Percentiles rank a stretch among this genome's conserved stretches.
Conservation (phyloP, 257 asterid species). For the Ligustrum vulgare region DNA sequence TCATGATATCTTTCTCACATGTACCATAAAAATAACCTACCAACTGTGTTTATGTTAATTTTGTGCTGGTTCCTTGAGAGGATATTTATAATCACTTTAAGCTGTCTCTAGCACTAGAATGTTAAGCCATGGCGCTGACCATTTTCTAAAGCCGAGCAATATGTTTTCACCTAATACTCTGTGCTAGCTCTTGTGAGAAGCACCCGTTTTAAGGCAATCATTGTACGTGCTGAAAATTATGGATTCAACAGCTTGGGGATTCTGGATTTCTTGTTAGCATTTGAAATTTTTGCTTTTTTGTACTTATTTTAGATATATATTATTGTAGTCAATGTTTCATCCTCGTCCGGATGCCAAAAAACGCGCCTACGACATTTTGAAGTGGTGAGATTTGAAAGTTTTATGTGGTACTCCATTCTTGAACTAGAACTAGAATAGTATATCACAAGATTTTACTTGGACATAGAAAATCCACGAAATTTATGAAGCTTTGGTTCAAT, state of each 20-base stretch:
- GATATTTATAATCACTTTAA: too few species aligned
- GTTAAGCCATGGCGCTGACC: too few species aligned
- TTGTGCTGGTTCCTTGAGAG: too few species aligned
- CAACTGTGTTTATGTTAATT: too few species aligned
- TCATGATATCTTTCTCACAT: too few species aligned
- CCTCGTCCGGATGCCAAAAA: not conserved
- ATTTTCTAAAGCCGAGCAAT: not conserved
- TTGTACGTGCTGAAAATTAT: not conserved
- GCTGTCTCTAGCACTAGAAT: too few species aligned
- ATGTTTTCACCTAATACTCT: not conserved
- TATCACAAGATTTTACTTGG: not conserved
- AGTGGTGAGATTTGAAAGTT: not conserved
- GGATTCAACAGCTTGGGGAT: too few species aligned
- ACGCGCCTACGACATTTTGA: not conserved
- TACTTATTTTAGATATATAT: too few species aligned
- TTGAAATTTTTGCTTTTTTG: too few species aligned
- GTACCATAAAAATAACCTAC: too few species aligned
- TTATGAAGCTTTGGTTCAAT: not conserved
- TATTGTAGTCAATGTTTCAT: not conserved
- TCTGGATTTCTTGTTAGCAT: too few species aligned
- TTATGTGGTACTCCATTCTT: not conserved
- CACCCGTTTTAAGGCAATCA: not conserved
- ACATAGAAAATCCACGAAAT: not conserved
- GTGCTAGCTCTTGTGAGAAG: not conserved
- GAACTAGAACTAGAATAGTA: not conserved